Evolutionary conservation across 2,329 filamentous ascomycete species (phyloP).

Genomic region (Arthrobotrys musiformis): DNA sequence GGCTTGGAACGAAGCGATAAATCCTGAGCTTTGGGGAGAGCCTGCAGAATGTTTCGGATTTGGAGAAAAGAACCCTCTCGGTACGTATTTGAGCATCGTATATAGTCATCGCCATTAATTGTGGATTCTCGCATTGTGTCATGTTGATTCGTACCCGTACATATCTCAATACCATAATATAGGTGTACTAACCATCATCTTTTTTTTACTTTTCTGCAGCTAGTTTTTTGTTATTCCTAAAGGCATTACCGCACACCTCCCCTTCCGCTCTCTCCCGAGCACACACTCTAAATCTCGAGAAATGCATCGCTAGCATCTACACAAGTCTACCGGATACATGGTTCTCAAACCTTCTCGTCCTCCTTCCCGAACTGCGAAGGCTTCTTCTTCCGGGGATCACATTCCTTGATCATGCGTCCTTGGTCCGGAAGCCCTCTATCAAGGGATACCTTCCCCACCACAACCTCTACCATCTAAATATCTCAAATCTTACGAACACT

Average conservation of each 20-base stretch:
- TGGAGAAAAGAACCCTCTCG: slow-evolving; percentile 40
- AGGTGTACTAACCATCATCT: neutral
- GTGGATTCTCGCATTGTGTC: too few relatives aligned
- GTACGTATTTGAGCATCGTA: neutral
- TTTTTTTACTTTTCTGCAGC: neutral
- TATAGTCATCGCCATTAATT: neutral
- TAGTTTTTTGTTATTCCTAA: slow-evolving; percentile 40
- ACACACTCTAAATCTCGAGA: slow-evolving; percentile 45
- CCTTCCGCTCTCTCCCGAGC: slow-evolving; percentile 10
- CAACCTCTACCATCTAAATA: slow-evolving; percentile 41
- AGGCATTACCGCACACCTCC: neutral
- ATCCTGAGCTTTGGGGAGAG: slow-evolving; percentile 53
- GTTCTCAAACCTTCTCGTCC: slow-evolving; percentile 53
- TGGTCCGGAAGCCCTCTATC: slow-evolving; percentile 22
- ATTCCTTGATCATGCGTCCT: slow-evolving; percentile 55
- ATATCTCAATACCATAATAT: too few relatives aligned
- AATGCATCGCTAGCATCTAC: slow-evolving; percentile 55
- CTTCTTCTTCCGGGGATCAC: slow-evolving; percentile 47
- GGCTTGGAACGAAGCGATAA: slow-evolving; percentile 54
- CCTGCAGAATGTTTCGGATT: slow-evolving; percentile 51
- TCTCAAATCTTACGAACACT: slow-evolving; percentile 51
- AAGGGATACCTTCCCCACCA: slow-evolving; percentile 29
- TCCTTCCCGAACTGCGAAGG: slow-evolving; percentile 42
- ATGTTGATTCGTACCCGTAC: too few relatives aligned
- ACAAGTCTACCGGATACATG: slow-evolving; percentile 55